These are phyloP conservation scores for Lipomyces spencermartinsiae DNA, from an alignment of 805 yeast genomes.

Conservation along the genomic window DNA sequence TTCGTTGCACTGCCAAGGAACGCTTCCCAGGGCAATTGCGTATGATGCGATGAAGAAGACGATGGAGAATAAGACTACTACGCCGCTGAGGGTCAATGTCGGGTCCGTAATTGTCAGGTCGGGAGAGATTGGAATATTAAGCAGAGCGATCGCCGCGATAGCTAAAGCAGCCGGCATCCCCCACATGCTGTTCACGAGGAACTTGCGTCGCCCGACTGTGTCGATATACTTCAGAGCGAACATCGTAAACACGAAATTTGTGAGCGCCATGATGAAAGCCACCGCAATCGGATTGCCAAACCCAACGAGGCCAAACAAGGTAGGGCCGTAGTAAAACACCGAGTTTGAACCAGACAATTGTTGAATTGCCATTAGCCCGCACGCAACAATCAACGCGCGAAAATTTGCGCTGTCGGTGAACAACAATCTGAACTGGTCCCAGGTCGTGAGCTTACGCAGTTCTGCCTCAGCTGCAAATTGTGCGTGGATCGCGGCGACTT, in stretches of 20 bases:
- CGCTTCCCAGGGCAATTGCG: slow-evolving; percentile 93
- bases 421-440: slow-evolving; percentile 44
- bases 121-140: slow-evolving; percentile 65
- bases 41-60: slow-evolving; percentile 84
- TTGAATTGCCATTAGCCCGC: slow-evolving; percentile 63
- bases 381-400: slow-evolving; percentile 85
- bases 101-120: slow-evolving; percentile 59
- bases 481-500: slow-evolving; percentile 48
- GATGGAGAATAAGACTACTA: slow-evolving; percentile 82
- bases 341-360: slow-evolving; percentile 97
- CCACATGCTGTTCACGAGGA: slow-evolving; percentile 77
- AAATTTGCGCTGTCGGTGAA: slow-evolving; percentile 57
- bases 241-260: slow-evolving; percentile 85
- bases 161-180: slow-evolving; percentile 79
- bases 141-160: slow-evolving; percentile 88
- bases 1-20: slow-evolving; percentile 97
- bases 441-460: neutral
- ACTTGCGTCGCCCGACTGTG: slow-evolving; percentile 81
- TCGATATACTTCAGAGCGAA: slow-evolving; percentile 87
- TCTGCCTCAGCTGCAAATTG: neutral
- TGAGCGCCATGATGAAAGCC: slow-evolving; percentile 87
- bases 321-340: slow-evolving; percentile 90
- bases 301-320: slow-evolving; percentile 70
- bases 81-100: slow-evolving; percentile 64
- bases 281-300: slow-evolving; percentile 88